Percentiles rank a stretch among this genome's conserved stretches.
These are phyloP conservation scores for Ustilago lituana DNA, from an alignment of 1,284 basidiomycete species.

Conservation along the genomic window DNA sequence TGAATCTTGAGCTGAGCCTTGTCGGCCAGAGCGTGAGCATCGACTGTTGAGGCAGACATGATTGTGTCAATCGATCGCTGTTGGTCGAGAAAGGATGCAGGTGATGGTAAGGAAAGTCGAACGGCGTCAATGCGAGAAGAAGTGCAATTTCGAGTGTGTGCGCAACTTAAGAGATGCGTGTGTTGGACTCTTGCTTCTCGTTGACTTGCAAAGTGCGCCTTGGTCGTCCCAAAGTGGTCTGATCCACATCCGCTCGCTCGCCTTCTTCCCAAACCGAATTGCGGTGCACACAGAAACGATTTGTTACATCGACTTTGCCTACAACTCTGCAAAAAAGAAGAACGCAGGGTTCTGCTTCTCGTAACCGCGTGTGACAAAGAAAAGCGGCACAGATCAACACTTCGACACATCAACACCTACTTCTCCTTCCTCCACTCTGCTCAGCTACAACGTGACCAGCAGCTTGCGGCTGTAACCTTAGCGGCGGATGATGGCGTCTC, in stretches of 20 bases:
- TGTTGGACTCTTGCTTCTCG: conserved; percentile 15
- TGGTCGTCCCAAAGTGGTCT: conserved; percentile 40
- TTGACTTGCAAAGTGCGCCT: too few species aligned
- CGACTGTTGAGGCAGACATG: conserved; percentile 33
- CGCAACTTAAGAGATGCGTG: too few species aligned
- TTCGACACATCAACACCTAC: conserved; percentile 5
- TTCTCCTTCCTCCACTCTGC: not conserved
- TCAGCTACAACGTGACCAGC: not conserved
- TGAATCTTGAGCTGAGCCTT: conserved; percentile 63
- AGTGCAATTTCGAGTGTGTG: conserved; percentile 3
- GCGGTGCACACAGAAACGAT: too few species aligned
- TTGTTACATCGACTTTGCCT: too few species aligned
- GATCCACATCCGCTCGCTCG: conserved; percentile 11
- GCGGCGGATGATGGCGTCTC: conserved; percentile 12
- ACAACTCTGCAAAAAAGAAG: too few species aligned
- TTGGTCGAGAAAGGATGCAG: not conserved
- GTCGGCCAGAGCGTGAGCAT: conserved; percentile 35
- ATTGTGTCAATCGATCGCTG: not conserved
- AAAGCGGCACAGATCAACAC: conserved; percentile 22
- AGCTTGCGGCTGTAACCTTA: not conserved
- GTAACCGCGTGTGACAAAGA: not conserved
- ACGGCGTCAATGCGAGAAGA: conserved; percentile 1
- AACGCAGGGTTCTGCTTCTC: too few species aligned
- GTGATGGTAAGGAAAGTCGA: not conserved
- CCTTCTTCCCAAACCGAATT: not conserved